These are phyloP conservation scores for Lodderomyces metapsilosis DNA, from an alignment of 1,139 yeast genomes.

Conservation along the genomic window DNA sequence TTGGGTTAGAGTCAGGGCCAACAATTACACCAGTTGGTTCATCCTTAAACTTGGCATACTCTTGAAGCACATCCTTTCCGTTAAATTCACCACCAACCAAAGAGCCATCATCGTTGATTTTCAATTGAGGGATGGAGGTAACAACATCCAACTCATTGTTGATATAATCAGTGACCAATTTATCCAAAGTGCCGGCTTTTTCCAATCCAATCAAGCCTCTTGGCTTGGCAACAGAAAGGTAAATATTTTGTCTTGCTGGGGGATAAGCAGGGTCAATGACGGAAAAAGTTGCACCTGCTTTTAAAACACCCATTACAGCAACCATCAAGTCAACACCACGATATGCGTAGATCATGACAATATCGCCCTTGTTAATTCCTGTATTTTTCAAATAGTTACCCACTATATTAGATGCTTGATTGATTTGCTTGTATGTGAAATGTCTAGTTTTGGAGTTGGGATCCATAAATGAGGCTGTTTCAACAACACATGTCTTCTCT, in stretches of 20 bases:
- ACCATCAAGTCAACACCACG: slow-evolving; percentile 96
- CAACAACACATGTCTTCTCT: slow-evolving; percentile 85
- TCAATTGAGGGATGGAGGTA: slow-evolving; percentile 74
- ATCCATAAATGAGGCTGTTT: slow-evolving; percentile 72
- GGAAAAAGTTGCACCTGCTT: slow-evolving; percentile 98
- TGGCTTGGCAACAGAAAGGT: slow-evolving; percentile 91
- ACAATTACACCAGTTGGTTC: slow-evolving; percentile 84
- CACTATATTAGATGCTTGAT: slow-evolving; percentile 90
- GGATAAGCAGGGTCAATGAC: slow-evolving; percentile 99
- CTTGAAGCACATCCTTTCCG: slow-evolving; percentile 48
- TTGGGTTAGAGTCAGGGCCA: slow-evolving; percentile 97
- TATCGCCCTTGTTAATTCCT: slow-evolving; percentile 88
- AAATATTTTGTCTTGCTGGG: slow-evolving; percentile 93
- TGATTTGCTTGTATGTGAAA: slow-evolving; percentile 81
- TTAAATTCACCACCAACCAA: slow-evolving; percentile 55
- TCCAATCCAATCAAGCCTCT: slow-evolving; percentile 83
- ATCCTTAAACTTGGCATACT: slow-evolving; percentile 45
- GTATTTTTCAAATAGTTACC: slow-evolving; percentile 82
- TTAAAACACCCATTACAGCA: slow-evolving; percentile 95
- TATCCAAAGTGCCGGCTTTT: slow-evolving; percentile 83
- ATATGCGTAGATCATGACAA: slow-evolving; percentile 95
- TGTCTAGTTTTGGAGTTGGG: slow-evolving; percentile 59
- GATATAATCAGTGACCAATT: slow-evolving; percentile 75
- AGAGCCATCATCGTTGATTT: slow-evolving; percentile 73
- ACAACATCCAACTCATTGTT: slow-evolving; percentile 66